Conservation (phyloP, 2,329 filamentous ascomycete species). For the Talaromyces albobiverticillius region DNA sequence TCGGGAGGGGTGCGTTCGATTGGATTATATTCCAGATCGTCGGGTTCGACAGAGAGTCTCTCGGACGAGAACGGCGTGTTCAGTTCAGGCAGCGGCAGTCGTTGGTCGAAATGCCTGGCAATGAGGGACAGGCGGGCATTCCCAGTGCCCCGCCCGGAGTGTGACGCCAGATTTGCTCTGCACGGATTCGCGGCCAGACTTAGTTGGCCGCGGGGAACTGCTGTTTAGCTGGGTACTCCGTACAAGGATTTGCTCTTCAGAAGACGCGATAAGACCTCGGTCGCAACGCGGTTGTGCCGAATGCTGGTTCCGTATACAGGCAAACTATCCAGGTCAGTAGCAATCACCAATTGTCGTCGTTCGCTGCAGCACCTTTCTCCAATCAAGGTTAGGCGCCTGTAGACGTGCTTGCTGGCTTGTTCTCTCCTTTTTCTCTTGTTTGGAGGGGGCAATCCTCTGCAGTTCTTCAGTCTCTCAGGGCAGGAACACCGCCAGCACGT, state of each 20-base stretch:
- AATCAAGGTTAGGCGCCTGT: too few relatives aligned
- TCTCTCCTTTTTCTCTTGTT: not conserved
- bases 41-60: conserved; percentile 48
- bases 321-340: not conserved
- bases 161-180: conserved; percentile 16
- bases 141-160: conserved; percentile 21
- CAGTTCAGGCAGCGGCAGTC: conserved; percentile 53
- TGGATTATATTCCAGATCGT: conserved; percentile 55
- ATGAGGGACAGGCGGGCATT: conserved; percentile 56
- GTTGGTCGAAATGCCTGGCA: conserved; percentile 58
- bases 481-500: too few relatives aligned
- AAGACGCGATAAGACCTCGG: not conserved
- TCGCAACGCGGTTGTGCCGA: not conserved
- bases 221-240: conserved; percentile 1
- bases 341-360: too few relatives aligned
- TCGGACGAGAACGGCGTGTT: conserved; percentile 65
- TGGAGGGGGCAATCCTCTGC: too few relatives aligned
- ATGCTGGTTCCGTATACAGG: not conserved
- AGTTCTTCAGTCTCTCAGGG: too few relatives aligned
- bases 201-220: conserved; percentile 14
- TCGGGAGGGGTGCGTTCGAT: conserved; percentile 29
- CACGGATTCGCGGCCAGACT: conserved; percentile 14
- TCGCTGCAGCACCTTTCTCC: too few relatives aligned
- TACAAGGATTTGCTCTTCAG: too few relatives aligned
- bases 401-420: too few relatives aligned